These are phyloP conservation scores for Yamadazyma akitaensis DNA, from an alignment of 805 yeast species.

Conservation along the genomic window DNA sequence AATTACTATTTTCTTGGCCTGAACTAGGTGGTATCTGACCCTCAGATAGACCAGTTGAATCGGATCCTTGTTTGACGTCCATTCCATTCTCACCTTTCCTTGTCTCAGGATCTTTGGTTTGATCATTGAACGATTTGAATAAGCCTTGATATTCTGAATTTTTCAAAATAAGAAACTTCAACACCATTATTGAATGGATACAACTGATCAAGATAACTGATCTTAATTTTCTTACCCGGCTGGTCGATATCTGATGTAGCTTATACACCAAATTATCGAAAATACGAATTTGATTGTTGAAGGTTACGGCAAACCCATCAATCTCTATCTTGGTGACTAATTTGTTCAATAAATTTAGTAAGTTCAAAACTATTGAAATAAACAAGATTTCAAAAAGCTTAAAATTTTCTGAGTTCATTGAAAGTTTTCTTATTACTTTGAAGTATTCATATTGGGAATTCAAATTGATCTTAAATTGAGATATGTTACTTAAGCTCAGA, in stretches of 20 bases:
- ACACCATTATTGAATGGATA: conserved; percentile 28
- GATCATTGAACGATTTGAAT: background rate
- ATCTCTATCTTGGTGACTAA: background rate
- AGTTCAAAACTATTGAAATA: conserved; percentile 28
- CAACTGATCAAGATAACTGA: conserved; percentile 23
- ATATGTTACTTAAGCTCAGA: conserved; percentile 7
- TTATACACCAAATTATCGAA: conserved; percentile 27
- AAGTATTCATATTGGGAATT: conserved; percentile 20
- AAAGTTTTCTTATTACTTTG: conserved; percentile 3
- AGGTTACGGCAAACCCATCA: conserved; percentile 3
- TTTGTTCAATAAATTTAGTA: conserved; percentile 21
- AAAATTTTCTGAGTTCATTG: conserved; percentile 8
- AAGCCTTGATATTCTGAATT: conserved; percentile 1
- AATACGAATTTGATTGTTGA: conserved; percentile 32
- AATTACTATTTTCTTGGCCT: too few species aligned
- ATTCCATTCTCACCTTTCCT: background rate
- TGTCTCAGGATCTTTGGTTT: background rate
- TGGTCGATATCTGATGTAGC: conserved; percentile 11
- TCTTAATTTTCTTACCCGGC: conserved; percentile 12
- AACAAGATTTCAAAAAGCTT: conserved; percentile 26
- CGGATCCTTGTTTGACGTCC: background rate
- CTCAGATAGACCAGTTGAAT: background rate
- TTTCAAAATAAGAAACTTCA: conserved; percentile 26
- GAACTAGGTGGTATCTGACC: background rate
- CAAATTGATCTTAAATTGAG: conserved; percentile 9